Conservation (phyloP, 345 rosid genomes). For the Litchi chinensis region DNA sequence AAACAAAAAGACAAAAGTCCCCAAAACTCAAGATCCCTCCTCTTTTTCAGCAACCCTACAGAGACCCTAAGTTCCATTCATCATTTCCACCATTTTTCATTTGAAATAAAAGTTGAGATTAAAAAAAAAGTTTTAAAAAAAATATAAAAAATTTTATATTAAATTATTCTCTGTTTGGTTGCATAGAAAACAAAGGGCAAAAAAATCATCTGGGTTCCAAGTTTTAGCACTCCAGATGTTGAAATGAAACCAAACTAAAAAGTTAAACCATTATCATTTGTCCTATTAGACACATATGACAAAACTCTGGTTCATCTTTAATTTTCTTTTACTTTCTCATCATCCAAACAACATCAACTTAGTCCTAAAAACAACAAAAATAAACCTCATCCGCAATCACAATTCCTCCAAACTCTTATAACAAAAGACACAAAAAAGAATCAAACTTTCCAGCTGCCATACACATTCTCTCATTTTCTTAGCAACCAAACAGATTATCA, state of each 20-base stretch:
- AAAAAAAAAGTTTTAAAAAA: neutral
- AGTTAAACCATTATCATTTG: neutral
- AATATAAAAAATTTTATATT: too few species aligned
- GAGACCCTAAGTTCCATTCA: neutral
- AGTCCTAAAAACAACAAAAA: conserved; percentile 16
- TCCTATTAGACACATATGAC: neutral
- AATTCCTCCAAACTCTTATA: conserved; percentile 5
- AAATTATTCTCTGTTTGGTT: conserved; percentile 4
- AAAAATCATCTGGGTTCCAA: neutral
- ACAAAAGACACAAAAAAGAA: neutral
- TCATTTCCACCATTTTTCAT: neutral
- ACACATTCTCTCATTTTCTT: conserved; percentile 23
- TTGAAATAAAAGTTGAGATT: neutral
- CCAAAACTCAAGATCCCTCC: conserved; percentile 16
- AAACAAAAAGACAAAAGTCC: conserved; percentile 2
- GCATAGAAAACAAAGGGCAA: conserved; percentile 2
- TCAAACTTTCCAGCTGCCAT: neutral
- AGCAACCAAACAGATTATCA: conserved; percentile 25
- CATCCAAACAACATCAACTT: conserved; percentile 1
- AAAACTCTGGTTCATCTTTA: neutral
- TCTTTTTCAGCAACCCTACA: conserved; percentile 5
- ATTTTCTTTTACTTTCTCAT: conserved; percentile 9
- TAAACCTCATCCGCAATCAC: conserved; percentile 4
- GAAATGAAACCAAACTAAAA: neutral
- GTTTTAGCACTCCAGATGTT: neutral